Base-by-base conservation (phyloP, 345 rosid genomes). In the Gossypium stocksii region DNA sequence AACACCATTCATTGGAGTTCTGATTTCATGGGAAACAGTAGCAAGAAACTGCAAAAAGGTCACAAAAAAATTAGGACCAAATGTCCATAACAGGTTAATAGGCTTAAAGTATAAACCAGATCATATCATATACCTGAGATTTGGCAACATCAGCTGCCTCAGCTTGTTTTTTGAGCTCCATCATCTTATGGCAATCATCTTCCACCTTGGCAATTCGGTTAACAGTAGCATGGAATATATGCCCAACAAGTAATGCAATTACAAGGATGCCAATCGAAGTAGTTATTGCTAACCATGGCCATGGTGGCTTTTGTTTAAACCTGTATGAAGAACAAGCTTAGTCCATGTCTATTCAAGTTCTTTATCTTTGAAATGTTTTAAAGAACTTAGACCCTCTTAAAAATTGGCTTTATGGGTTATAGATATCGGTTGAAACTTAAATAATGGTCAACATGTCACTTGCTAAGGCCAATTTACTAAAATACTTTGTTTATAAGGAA, bases 1-100 rank as follows among this genome's bases (percentile, higher is more conserved):
- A 83, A 94, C 97, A 78, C 98, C 97, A 80, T 94, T 94, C 97
- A 94, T 94, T 57, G 98, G 98, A 77, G 98, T 94, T 81, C 98
- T 85, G 83, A 94, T 94, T 87, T 94, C 98, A 77, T 94, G 98
- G 60, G 98, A 94, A 80, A 94, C 98, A 3, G 98, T 94, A 72
- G 98, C 98, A 82, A 94, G 98, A 80, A 94, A 94, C 98, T 94
- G 84, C 85, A 89, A 17, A 70, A 51, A 79, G 57, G 74, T 72
- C 19, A 56, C 64, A 66, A 63, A 48, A 34, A 71, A 62, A 71
- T 75, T 29, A 80, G 77, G 68, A 64, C 34, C 22, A 64, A 52
- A 52, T 13, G 58, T 14, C 70, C 45, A 60, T n/a, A 66, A 65
- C 4, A 43, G 51, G 45, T 79, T 34, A 56, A 54, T 71, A 20